Base-by-base conservation (phyloP, 352 stramenopile species). In the Albugo candida region DNA sequence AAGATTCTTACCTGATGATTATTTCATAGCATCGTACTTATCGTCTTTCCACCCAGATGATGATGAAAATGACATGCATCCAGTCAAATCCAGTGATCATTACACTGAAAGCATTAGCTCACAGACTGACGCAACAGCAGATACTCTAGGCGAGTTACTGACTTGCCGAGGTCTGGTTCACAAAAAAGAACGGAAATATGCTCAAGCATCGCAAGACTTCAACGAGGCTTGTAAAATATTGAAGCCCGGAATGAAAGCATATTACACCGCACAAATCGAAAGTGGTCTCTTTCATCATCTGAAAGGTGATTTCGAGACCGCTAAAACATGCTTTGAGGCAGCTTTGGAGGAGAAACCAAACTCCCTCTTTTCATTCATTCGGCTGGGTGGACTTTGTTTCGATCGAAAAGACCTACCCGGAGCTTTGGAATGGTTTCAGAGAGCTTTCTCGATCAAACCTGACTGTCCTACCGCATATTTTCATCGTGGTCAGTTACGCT, bases 21-120 rank as follows among this genome's bases (percentile, higher is more conserved):
- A 83, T 55, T 86, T 86, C 57, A 74, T 86, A 44, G 83, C 70
- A 36, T 86, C 74, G 45, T 86, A 86, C 61, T 86, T 81, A 58
- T 83, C 70, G n/a, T 86, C 74, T 20, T 86, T 86, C 61, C 74
- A 86, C 54, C 56, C 65, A 34, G 77, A 64, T 50, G 74, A 86
- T 58, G 74, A 83, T 47, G 69, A 86, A 52, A 83, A 68, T 49
- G 71, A 83, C 36, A 36, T 83, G 16, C 51, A 61, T 27, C 67
- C 64, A 0, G 60, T 78, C 14, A 72, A 81, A 53, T 65, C 63
- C 11, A 64, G 63, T 1, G 59, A 66, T 4, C 59, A 72, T 47
- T 86, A 86, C 58, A 71, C 69, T 27, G 51, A 69, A 1, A 56
- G 58, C 12, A 56, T 83, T 2, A 24, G 20, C 17, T 56, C 49